Percentiles rank a stretch among this genome's conserved stretches.
These are phyloP conservation scores for Dictyostelium brefeldianum DNA, from an alignment of 78 protist genomes.

Conservation along the genomic window DNA sequence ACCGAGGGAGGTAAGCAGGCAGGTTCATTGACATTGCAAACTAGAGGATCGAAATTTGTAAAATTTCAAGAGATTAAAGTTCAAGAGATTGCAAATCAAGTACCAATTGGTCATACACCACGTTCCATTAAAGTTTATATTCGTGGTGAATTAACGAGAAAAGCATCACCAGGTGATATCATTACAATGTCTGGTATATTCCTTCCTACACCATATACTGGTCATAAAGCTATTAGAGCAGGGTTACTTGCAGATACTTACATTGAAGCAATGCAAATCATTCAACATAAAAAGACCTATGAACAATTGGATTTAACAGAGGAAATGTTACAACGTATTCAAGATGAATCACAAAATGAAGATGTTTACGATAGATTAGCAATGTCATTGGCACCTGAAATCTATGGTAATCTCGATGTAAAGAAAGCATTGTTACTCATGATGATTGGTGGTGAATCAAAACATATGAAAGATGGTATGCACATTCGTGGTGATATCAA, in stretches of 20 bases:
- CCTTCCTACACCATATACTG: conserved; percentile 70
- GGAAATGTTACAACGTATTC: background rate
- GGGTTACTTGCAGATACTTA: conserved; percentile 95
- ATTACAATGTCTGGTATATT: conserved; percentile 90
- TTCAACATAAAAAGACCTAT: conserved; percentile 88
- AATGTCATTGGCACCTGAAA: conserved; percentile 99
- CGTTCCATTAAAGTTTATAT: conserved; percentile 94
- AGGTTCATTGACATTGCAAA: conserved; percentile 88
- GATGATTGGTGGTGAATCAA: conserved; percentile 94
- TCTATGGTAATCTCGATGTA: conserved; percentile 98
- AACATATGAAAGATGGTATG: conserved; percentile 95
- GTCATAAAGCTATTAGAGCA: conserved; percentile 80
- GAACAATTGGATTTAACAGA: conserved; percentile 74
- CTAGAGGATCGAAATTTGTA: conserved; percentile 97
- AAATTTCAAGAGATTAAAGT: conserved; percentile 98
- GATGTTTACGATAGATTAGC: conserved; percentile 84
- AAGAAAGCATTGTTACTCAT: conserved; percentile 98
- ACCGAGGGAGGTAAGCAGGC: background rate
- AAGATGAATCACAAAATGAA: background rate
- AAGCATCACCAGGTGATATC: conserved; percentile 95
- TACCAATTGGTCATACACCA: conserved; percentile 99
- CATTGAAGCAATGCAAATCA: conserved; percentile 88
- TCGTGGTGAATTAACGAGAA: conserved; percentile 94
- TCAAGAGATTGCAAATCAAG: conserved; percentile 97
- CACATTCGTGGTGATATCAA: conserved; percentile 98